Evolutionary conservation across 1,139 yeast species (phyloP), one percentile per base, ranked within the genome.

Genomic region (Cylindricascospora bacillispora): DNA sequence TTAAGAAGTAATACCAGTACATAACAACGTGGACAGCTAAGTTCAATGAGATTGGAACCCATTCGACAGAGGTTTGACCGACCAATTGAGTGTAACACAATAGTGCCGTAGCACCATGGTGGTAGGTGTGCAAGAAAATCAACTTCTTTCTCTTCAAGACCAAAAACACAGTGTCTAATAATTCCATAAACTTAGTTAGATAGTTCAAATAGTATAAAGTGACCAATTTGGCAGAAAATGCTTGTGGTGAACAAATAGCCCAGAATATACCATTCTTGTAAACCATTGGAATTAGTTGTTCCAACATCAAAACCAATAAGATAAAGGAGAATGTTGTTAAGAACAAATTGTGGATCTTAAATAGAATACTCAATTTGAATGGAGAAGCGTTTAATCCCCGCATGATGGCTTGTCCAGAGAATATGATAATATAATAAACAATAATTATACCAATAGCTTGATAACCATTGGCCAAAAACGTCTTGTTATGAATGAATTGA

Each of bases 81-180:
- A 80, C 71, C 50, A 89, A 69, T 63, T 89, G 98, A 32, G 94
- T 80, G 73, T 76, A 89, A 60, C 98, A 89, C 44, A 89, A 65
- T 50, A 89, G 65, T 10, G 97, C 98, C 35, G 98, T 89, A 42
- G 97, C 97, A 38, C 98, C 98, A 54, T 89, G 98, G 60, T 89
- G 98, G 63, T 85, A 89, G 36, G 93, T 83, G 64, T 89, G 98
- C 58, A 89, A 67, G 52, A 86, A 86, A 43, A 89, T 66, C 51
- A 79, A 68, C 57, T 85, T 86, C 66, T 89, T 89, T 67, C 82
- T 79, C 61, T 85, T 82, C 56, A 89, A 67, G 38, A 89, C 93
- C 52, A 89, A 68, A 63, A 89, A 89, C 18, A 85, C 75, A 15
- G 98, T 89, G 60, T 89, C 98, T 36, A 86, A 54, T 52, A 89